These are phyloP conservation scores for Heliosperma pusillum DNA, from an alignment of 148 eudicot species.

Conservation along the genomic window DNA sequence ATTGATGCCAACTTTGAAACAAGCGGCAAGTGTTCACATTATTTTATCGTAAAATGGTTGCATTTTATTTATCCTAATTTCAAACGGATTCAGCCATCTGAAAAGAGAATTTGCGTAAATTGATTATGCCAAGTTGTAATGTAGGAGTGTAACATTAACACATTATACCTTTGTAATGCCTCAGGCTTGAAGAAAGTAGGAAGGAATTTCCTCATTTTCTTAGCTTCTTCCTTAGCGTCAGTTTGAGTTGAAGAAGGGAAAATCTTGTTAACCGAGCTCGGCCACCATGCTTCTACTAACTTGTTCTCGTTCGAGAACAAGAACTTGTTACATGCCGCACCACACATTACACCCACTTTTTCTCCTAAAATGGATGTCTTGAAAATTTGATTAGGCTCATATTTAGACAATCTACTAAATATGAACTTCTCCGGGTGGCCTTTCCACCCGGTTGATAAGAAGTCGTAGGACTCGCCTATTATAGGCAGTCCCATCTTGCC, in stretches of 20 bases:
- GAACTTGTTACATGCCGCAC: slow-evolving; percentile 36
- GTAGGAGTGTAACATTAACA: not conserved
- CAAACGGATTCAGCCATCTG: not conserved
- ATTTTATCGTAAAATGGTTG: no score
- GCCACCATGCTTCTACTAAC: slow-evolving; percentile 41
- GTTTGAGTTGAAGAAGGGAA: slow-evolving; percentile 23
- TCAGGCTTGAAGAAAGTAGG: slow-evolving; percentile 42
- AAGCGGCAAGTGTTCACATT: no score
- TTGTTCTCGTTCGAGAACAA: slow-evolving; percentile 37
- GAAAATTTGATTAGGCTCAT: slow-evolving; percentile 18
- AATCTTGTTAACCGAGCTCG: slow-evolving; percentile 31
- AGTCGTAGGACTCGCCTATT: slow-evolving; percentile 33
- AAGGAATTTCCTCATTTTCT: slow-evolving; percentile 31
- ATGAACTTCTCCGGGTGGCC: slow-evolving; percentile 40
- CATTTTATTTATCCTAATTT: no score
- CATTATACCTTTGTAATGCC: slow-evolving; percentile 22
- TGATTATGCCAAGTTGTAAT: not conserved
- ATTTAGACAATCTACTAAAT: slow-evolving; percentile 30
- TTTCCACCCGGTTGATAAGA: slow-evolving; percentile 35
- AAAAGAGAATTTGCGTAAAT: not conserved
- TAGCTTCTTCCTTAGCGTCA: slow-evolving; percentile 28
- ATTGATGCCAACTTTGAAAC: no score
- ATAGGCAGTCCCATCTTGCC: slow-evolving; percentile 37
- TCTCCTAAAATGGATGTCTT: slow-evolving; percentile 37
- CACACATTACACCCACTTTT: slow-evolving; percentile 28